Evolutionary conservation across 2,329 filamentous ascomycete species (phyloP).

Genomic region (Fusarium sp.): DNA sequence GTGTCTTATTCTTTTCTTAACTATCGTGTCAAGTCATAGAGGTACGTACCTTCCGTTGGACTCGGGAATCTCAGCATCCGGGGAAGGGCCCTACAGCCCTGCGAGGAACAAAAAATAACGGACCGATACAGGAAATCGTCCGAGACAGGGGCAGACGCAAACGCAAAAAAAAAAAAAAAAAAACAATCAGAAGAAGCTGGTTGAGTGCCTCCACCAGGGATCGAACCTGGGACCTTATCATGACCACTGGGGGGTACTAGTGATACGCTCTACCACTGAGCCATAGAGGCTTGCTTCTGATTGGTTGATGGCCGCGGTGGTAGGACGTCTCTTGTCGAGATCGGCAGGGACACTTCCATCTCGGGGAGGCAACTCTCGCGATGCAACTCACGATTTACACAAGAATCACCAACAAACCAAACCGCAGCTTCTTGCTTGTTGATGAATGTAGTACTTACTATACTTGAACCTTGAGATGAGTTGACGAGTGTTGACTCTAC

Average conservation of each 20-base stretch:
- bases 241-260: neutral
- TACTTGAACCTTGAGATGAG: neutral
- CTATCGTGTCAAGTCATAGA: neutral
- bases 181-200: neutral
- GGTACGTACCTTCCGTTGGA: neutral
- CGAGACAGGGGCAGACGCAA: neutral
- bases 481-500: neutral
- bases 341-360: neutral
- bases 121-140: neutral
- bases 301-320: neutral
- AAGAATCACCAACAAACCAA: neutral
- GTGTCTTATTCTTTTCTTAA: too few species aligned
- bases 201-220: neutral
- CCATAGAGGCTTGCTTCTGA: neutral
- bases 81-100: neutral
- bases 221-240: slow-evolving; percentile 1
- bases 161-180: too few species aligned
- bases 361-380: neutral
- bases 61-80: neutral
- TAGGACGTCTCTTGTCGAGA: neutral
- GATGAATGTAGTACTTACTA: neutral
- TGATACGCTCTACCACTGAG: slow-evolving; percentile 2
- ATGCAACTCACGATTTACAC: neutral
- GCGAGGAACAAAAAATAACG: neutral
- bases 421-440: neutral